Base-by-base conservation (phyloP, 139 green algal species). In the Penium margaritaceum region DNA sequence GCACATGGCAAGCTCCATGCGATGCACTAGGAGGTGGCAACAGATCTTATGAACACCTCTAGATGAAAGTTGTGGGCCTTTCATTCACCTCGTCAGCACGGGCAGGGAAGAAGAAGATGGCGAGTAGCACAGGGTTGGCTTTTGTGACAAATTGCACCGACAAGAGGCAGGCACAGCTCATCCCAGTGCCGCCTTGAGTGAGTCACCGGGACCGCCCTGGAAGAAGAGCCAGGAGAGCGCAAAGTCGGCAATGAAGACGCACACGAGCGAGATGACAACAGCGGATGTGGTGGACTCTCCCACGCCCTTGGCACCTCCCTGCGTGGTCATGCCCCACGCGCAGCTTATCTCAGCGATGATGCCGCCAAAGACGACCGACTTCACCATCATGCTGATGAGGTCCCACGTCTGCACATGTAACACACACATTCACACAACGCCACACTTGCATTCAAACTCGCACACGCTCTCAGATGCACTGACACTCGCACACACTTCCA, bases 191-290 rank as follows among this genome's bases (percentile, higher is more conserved):
- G 75, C 75, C 43, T 82, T 82, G 55, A 83, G 69, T 5, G 69
- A 3, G 7, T 79, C 58, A 4, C 76, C 76, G 7, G 51, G 51
- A n/a, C 34, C 38, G 1, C 76, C 76, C 67, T 97, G 90, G 84
- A 97, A 98, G 85, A 99, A 98, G 1, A 90, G 46, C 77, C 95
- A 95, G 5, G 87, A 94, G 38, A 99, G 84, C 19, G 92, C 76
- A 76, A 99, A 99, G 75, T 98, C 95, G 27, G 87, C 85, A 3
- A 99, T 84, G 70, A 99, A 99, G 81, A 99, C 97, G 60, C 87
- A 79, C 0, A 98, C 92, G 37, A 99, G 85, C 0, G 85, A 94
- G 77, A 98, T 97, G 29, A 99, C 94, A 0, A 99, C 95, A 0
- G 91, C 91, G 19, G 85, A 91, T 19, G 95, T 99, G 43, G 95